A percentile compares a stretch with the other conserved stretches of the same genome.
These are phyloP conservation scores for Colletotrichum sp. DNA, from an alignment of 2,329 filamentous ascomycete species.

Conservation along the genomic window DNA sequence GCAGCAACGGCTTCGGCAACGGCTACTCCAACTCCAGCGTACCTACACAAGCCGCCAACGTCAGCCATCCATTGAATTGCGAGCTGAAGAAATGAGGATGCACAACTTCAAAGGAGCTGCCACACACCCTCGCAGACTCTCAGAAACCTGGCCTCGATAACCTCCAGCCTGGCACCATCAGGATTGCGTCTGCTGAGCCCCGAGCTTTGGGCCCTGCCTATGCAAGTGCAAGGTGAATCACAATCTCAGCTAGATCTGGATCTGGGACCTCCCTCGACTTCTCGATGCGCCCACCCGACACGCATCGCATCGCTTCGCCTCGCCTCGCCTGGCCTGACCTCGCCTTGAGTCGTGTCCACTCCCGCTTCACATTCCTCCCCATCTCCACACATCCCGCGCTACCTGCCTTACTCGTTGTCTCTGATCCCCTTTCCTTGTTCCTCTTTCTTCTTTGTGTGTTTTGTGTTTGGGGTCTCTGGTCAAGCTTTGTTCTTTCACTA, in stretches of 20 bases:
- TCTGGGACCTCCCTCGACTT: not conserved
- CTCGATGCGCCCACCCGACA: not conserved
- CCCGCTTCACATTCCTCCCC: not conserved
- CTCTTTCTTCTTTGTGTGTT: not conserved
- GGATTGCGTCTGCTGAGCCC: not conserved
- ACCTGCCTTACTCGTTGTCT: not conserved
- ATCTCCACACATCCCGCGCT: not conserved
- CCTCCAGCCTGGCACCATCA: not conserved
- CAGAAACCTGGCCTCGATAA: not conserved
- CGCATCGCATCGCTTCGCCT: not conserved
- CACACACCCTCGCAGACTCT: not conserved
- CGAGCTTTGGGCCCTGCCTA: not conserved
- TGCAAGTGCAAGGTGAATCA: slow-evolving; percentile 5
- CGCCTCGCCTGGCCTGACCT: not conserved
- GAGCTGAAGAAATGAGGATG: not conserved
- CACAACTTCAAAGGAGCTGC: not conserved
- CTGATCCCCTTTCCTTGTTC: not conserved
- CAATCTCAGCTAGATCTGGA: not conserved
- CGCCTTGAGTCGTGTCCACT: not conserved
- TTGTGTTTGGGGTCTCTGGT: not conserved
- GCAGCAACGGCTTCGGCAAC: not conserved
- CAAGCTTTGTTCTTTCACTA: not conserved
- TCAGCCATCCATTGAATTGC: not conserved
- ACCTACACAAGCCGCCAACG: not conserved
- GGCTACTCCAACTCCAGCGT: not conserved